phyloP scores from a whole-genome alignment of 352 stramenopile genomes.

The Phytopythium montanum region DNA sequence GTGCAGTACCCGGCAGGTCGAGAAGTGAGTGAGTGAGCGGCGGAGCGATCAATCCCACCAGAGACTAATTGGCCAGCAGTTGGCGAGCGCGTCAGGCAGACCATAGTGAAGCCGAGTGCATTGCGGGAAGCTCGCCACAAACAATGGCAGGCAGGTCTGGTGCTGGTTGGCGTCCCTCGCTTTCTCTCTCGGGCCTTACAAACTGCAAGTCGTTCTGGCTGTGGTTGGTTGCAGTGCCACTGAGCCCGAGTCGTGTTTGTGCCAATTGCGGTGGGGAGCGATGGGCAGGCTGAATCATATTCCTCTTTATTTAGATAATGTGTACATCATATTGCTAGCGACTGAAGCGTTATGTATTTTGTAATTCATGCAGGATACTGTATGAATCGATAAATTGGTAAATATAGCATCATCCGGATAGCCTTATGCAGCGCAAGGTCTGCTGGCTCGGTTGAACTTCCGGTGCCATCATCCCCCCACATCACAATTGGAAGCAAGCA shows the following conservation, averaged over 20 bases:
- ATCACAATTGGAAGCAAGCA: not conserved
- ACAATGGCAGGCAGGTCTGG: not conserved
- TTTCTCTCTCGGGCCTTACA: no score
- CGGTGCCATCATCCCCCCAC: conserved; percentile 7
- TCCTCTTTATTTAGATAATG: not conserved
- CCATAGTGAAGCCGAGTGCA: not conserved
- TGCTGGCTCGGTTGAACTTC: conserved; percentile 2
- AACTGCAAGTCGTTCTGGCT: not conserved
- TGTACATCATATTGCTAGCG: no score
- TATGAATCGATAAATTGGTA: not conserved
- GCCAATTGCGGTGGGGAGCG: not conserved
- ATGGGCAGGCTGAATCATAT: not conserved
- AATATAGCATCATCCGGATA: no score
- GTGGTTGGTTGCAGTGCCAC: not conserved
- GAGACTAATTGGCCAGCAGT: no score
- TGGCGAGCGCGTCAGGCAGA: no score
- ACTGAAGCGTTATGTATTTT: no score
- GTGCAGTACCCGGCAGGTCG: conserved; percentile 19
- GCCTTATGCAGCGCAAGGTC: not conserved
- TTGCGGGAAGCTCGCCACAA: not conserved
- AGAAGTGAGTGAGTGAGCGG: not conserved
- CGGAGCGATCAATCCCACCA: conserved; percentile 2
- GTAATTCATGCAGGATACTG: no score
- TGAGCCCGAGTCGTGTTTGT: not conserved
- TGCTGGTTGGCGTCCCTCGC: not conserved